phyloP scores from a whole-genome alignment of 2,329 filamentous ascomycete genomes.

The Malbranchea cinnamomea region DNA sequence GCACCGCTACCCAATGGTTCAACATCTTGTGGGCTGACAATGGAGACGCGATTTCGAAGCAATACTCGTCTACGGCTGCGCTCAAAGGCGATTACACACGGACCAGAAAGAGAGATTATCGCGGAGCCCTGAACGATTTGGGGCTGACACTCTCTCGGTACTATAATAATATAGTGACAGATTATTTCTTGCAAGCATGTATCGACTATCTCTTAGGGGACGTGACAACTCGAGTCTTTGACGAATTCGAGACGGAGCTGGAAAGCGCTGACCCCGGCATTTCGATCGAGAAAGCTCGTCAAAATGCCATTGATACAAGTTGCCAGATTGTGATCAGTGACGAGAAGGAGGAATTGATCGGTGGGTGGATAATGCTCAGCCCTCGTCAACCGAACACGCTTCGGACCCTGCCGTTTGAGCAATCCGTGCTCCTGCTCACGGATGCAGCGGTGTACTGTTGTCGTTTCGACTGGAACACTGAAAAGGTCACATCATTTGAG shows the following conservation, averaged over 20 bases:
- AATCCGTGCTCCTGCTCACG: slow-evolving; percentile 76
- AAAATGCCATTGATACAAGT: slow-evolving; percentile 79
- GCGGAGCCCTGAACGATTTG: slow-evolving; percentile 80
- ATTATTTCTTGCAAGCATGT: slow-evolving; percentile 89
- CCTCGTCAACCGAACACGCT: slow-evolving; percentile 58
- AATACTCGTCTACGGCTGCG: slow-evolving; percentile 89
- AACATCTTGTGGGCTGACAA: slow-evolving; percentile 97
- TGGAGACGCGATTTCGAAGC: slow-evolving; percentile 85
- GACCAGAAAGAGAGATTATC: slow-evolving; percentile 77
- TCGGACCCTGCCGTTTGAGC: slow-evolving; percentile 61
- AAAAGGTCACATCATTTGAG: slow-evolving; percentile 89
- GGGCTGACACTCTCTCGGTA: slow-evolving; percentile 66
- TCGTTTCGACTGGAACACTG: slow-evolving; percentile 84
- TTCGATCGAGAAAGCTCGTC: slow-evolving; percentile 67
- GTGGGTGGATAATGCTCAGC: slow-evolving; percentile 77
- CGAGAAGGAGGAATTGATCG: slow-evolving; percentile 67
- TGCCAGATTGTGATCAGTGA: slow-evolving; percentile 75
- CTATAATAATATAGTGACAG: slow-evolving; percentile 83
- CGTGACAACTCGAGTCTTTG: slow-evolving; percentile 69
- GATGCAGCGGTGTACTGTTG: slow-evolving; percentile 76
- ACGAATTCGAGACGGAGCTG: slow-evolving; percentile 88
- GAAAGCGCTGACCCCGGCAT: slow-evolving; percentile 85
- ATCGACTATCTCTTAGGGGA: slow-evolving; percentile 92
- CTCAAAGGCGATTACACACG: slow-evolving; percentile 95
- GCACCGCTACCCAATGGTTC: slow-evolving; percentile 80